A percentile compares a stretch with the other conserved stretches of the same genome.
Evolutionary conservation across 2,329 filamentous ascomycete genomes (phyloP).

Genomic region (Apiospora malaysiana): DNA sequence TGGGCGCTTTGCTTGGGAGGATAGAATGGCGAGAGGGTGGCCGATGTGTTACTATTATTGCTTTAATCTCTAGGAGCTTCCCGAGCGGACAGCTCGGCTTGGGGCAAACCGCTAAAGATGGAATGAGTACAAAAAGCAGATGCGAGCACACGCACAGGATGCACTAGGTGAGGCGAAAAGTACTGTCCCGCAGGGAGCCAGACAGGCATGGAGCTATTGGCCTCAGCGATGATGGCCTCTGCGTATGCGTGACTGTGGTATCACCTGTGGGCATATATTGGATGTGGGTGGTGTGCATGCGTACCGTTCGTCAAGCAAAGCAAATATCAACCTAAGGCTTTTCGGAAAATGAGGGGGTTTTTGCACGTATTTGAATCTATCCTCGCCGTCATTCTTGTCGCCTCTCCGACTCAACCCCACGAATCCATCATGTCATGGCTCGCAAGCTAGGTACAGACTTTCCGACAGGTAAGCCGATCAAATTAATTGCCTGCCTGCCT

Average conservation of each 20-base stretch:
- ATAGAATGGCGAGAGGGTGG: background rate
- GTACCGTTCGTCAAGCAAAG: background rate
- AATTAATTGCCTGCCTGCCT: background rate
- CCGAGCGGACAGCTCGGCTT: conserved; percentile 8
- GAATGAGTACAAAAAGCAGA: background rate
- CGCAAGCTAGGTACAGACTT: background rate
- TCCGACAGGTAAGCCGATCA: conserved; percentile 9
- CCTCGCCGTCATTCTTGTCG: background rate
- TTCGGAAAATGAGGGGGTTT: background rate
- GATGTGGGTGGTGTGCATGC: conserved; percentile 17
- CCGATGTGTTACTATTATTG: conserved; percentile 6
- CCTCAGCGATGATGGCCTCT: conserved; percentile 6
- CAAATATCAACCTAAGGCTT: background rate
- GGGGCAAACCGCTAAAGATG: background rate
- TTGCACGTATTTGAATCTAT: background rate
- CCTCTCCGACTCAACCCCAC: too few species aligned
- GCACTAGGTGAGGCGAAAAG: conserved; percentile 9
- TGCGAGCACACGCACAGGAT: conserved; percentile 1
- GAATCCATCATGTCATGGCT: background rate
- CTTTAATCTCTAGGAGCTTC: conserved; percentile 16
- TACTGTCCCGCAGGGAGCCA: background rate
- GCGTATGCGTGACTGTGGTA: conserved; percentile 19
- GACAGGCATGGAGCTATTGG: background rate
- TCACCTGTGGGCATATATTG: conserved; percentile 17
- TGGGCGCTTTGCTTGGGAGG: background rate